Conservation (phyloP, 202 grass and related monocot genomes). For the Cymbopogon flexuosus region DNA sequence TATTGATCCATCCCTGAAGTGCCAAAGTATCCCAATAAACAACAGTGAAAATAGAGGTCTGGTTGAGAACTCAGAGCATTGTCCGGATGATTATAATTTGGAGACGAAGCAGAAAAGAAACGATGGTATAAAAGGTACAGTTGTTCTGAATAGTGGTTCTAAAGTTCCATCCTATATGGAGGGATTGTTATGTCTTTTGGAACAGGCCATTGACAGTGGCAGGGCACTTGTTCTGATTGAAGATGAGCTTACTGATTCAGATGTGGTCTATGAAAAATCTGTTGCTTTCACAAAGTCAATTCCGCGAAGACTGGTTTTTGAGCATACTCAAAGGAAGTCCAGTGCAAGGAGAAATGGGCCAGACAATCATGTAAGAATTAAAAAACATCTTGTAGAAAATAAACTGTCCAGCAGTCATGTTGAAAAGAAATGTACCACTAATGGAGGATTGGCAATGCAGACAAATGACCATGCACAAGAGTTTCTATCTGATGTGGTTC, state of each 20-base stretch:
- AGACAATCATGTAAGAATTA: conserved; percentile 30
- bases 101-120: background rate
- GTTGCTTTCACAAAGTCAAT: conserved; percentile 57
- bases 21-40: conserved; percentile 9
- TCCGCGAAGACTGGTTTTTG: conserved; percentile 38
- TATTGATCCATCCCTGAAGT: conserved; percentile 27
- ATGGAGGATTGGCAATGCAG: conserved; percentile 13
- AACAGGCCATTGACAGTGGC: conserved; percentile 58
- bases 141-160: background rate
- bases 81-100: conserved; percentile 21
- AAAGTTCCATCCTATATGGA: conserved; percentile 43
- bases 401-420: conserved; percentile 5
- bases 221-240: conserved; percentile 53
- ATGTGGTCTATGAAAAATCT: conserved; percentile 58
- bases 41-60: conserved; percentile 21
- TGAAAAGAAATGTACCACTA: conserved; percentile 28
- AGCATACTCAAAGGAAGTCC: conserved; percentile 32
- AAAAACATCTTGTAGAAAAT: conserved; percentile 32
- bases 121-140: background rate
- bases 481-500: conserved; percentile 50
- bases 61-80: conserved; percentile 14
- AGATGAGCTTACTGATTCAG: conserved; percentile 49
- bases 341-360: background rate
- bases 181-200: conserved; percentile 56
- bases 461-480: conserved; percentile 43